These are phyloP conservation scores for Testicularia cyperi DNA, from an alignment of 1,284 basidiomycete genomes.

Conservation along the genomic window DNA sequence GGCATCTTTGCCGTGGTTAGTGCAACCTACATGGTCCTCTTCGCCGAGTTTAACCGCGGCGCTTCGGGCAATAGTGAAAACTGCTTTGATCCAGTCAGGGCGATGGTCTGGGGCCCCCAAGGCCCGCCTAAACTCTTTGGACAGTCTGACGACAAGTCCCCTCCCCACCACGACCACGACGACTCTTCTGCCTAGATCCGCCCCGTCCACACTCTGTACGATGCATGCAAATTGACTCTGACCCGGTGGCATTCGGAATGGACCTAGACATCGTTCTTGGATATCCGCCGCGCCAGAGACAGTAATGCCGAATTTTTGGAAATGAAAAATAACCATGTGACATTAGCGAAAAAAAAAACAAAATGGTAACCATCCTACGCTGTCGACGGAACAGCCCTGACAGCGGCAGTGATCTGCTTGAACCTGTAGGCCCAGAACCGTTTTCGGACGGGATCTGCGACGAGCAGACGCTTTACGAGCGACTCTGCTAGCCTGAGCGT, in stretches of 20 bases:
- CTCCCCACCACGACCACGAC: not conserved
- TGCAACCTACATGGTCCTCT: constrained; percentile 20
- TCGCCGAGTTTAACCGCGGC: constrained; percentile 34
- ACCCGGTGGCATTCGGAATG: too few relatives aligned
- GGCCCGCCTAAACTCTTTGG: constrained; percentile 20
- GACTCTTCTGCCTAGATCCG: too few relatives aligned
- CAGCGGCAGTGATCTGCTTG: constrained; percentile 6
- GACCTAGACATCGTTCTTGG: too few relatives aligned
- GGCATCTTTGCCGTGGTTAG: constrained; percentile 3
- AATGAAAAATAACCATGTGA: too few relatives aligned
- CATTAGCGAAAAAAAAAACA: not conserved
- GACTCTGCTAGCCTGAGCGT: constrained; percentile 10
- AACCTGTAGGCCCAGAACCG: constrained; percentile 34
- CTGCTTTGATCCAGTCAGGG: constrained; percentile 14
- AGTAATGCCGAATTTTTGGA: too few relatives aligned
- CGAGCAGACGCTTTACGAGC: constrained; percentile 18
- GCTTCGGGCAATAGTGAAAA: constrained; percentile 2
- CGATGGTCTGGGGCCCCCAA: constrained; percentile 12
- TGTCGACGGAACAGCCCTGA: too few relatives aligned
- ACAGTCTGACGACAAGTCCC: too few relatives aligned
- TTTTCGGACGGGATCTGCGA: constrained; percentile 37
- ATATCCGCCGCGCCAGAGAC: too few relatives aligned
- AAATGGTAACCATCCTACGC: too few relatives aligned
- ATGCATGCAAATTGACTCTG: too few relatives aligned
- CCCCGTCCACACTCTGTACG: too few relatives aligned